These are phyloP conservation scores for Penicillium expansum DNA, from an alignment of 2,329 filamentous ascomycete species.

Conservation along the genomic window DNA sequence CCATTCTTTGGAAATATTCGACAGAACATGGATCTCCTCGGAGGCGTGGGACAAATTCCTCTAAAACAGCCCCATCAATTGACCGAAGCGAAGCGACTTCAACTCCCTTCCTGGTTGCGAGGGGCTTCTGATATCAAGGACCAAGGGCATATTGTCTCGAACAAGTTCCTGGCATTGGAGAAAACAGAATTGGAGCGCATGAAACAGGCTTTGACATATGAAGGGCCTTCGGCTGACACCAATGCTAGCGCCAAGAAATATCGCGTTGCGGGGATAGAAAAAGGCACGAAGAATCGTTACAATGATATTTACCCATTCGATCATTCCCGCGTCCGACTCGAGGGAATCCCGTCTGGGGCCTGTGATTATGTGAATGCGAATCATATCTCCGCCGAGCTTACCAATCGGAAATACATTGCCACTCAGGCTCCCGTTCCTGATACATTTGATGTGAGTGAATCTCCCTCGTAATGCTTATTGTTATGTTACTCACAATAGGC, in stretches of 20 bases:
- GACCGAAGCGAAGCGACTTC: constrained; percentile 46
- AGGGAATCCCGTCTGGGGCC: constrained; percentile 61
- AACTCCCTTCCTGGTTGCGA: constrained; percentile 74
- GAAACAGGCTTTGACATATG: constrained; percentile 70
- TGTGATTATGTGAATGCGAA: constrained; percentile 98
- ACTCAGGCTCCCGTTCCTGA: constrained; percentile 90
- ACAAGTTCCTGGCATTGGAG: constrained; percentile 82
- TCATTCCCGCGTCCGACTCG: constrained; percentile 80
- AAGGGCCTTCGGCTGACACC: constrained; percentile 49
- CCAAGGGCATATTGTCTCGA: constrained; percentile 74
- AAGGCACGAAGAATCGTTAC: constrained; percentile 92
- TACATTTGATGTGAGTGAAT: constrained; percentile 73
- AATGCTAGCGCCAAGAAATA: constrained; percentile 50
- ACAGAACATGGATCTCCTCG: constrained; percentile 92
- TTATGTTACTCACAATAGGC: constrained; percentile 1
- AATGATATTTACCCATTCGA: constrained; percentile 98
- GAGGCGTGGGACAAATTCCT: constrained; percentile 79
- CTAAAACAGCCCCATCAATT: constrained; percentile 58
- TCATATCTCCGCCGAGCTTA: constrained; percentile 73
- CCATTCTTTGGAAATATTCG: constrained; percentile 96
- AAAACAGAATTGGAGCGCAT: constrained; percentile 86
- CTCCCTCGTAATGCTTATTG: not conserved
- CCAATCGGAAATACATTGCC: constrained; percentile 91
- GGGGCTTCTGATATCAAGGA: constrained; percentile 65
- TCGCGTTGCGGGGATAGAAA: constrained; percentile 87